Evolutionary conservation across 2,329 filamentous ascomycete species (phyloP), one percentile per base, ranked within the genome.

Genomic region (Colletotrichum sp.): DNA sequence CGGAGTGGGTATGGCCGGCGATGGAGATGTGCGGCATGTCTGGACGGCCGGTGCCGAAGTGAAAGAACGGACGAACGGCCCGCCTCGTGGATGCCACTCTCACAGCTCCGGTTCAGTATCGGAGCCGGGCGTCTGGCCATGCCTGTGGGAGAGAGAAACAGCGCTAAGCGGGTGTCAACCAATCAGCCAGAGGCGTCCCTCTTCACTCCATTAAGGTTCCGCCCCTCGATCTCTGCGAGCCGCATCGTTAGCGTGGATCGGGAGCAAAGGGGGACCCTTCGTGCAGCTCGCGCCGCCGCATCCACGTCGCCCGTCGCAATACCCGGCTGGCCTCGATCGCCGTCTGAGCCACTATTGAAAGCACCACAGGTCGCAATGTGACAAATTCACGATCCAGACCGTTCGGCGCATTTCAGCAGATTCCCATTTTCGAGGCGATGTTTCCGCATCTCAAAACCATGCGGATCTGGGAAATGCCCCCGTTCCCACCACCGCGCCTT

Each of bases 241-340:
- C 79, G 79, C 81, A 78, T 76, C 60, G 30, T 73, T 84, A 82
- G 82, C 75, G 75, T 72, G 69, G 76, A 84, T 84, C 82, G 80
- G 49, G 28, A n/a, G 59, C 44, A n/a, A 13, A 21, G n/a, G 30
- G 36, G 34, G 49, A 73, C 73, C 73, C 73, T 76, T 76, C n/a
- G 44, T 73, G 74, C 74, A 76, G 28, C 18, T 39, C 39, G 8
- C 63, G 18, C 21, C 16, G 24, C 39, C 55, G 7, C 28, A 21
- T 44, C 32, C 21, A 49, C 62, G 21, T 57, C 52, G 5, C 49
- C n/a, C 10, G 8, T 39, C 13, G 57, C 34, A 4, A 39, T 24
- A 32, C 30, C 9, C 16, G 21, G 18, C 55, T 3, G 24, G 13
- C 67, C n/a, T 70, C 24, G 69, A 65, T 65, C 69, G 30, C 44